Base-by-base conservation (phyloP, 306 rosid genomes). In the Malus domestica region DNA sequence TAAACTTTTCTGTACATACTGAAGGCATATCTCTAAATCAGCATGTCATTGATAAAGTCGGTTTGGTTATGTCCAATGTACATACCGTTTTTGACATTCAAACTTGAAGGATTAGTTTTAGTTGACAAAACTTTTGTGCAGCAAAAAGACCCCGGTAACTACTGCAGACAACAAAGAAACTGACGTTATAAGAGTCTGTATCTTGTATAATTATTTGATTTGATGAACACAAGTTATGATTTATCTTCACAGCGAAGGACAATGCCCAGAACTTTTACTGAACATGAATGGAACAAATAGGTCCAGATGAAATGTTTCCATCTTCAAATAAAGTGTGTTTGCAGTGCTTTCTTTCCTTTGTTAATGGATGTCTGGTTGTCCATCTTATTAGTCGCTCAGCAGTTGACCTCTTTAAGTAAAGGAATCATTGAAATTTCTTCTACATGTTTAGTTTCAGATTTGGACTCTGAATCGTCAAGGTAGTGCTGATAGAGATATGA, bases 401-500 rank as follows among this genome's bases (percentile, higher is more conserved):
- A 19, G 59, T 18, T 67, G 45, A 22, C 18, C 74, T 67, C 74
- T 67, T 67, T 57, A 67, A 38, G 74, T 23, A 67, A 46, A 30
- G 68, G 74, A 76, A 76, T 67, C 58, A 42, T 29, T 72, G 78
- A 52, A 54, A 64, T 67, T 38, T 44, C 77, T 73, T 5, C 57
- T 14, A 44, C 73, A 10, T 12, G 51, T 10, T 63, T 29, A 10
- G 20, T 19, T 38, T 65, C 33, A 25, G 72, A 42, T 42, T 16
- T 63, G 68, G 68, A 63, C 42, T 16, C 68, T 30, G 19, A 30
- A 63, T 63, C 42, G 1, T 63, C 42, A 13, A 15, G 68, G 18
- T 29, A 29, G 20, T 79, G 80, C 55, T 88, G 88, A 85, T 83
- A 85, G 10, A 57, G 66, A 42, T 81, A 85, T 9, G 91, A 88